A percentile compares a stretch with the other conserved stretches of the same genome.
phyloP scores from a whole-genome alignment of 495 filamentous ascomycete genomes.

The Usnea hakonensis region DNA sequence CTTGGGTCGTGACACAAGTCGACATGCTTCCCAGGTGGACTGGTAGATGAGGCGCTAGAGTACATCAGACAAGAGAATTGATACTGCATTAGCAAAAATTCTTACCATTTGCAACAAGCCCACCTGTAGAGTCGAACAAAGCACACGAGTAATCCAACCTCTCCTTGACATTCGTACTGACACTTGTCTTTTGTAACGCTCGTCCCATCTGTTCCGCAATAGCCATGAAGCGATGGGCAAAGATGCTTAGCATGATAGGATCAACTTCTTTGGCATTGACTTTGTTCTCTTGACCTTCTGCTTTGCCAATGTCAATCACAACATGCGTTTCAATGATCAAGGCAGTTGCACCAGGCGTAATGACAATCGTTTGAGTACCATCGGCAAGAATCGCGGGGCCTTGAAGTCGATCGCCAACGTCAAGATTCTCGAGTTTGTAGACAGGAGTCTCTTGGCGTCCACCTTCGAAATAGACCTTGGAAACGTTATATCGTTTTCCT shows the following conservation, averaged over 20 bases:
- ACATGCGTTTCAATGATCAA: slow-evolving; percentile 68
- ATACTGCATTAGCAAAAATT: background rate
- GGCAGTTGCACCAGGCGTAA: slow-evolving; percentile 70
- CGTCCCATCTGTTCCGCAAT: slow-evolving; percentile 98
- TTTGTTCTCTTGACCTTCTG: slow-evolving; percentile 44
- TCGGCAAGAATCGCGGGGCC: slow-evolving; percentile 92
- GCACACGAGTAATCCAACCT: slow-evolving; percentile 95
- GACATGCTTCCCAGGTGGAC: slow-evolving; percentile 93
- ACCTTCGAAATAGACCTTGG: slow-evolving; percentile 51
- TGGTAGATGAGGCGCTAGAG: slow-evolving; percentile 73
- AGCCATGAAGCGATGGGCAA: slow-evolving; percentile 96
- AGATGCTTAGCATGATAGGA: slow-evolving; percentile 91
- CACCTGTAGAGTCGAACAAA: slow-evolving; percentile 84
- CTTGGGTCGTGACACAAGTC: slow-evolving; percentile 87
- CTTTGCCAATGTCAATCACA: slow-evolving; percentile 49
- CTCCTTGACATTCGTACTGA: slow-evolving; percentile 97
- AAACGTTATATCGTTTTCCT: slow-evolving; percentile 28
- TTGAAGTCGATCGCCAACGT: slow-evolving; percentile 64
- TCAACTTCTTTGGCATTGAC: slow-evolving; percentile 44
- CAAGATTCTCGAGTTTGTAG: slow-evolving; percentile 72
- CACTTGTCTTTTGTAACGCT: slow-evolving; percentile 92
- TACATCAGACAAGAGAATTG: background rate
- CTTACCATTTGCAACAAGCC: slow-evolving; percentile 77
- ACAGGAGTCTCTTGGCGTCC: slow-evolving; percentile 74
- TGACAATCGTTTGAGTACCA: slow-evolving; percentile 90